Conservation (phyloP, 78 protist species). For the Protostelium mycophagum region DNA sequence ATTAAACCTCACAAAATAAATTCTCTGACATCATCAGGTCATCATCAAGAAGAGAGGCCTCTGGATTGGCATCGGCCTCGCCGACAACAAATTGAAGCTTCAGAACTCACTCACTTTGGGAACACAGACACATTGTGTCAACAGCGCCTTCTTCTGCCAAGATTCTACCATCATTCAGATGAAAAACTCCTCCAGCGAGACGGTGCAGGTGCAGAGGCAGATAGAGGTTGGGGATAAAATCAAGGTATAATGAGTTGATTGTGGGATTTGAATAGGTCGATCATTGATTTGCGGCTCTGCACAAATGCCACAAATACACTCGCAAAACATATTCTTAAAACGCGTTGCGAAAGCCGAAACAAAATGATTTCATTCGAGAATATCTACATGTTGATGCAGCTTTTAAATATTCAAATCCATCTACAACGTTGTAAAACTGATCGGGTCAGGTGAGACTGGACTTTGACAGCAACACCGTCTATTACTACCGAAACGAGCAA, state of each 20-base stretch:
- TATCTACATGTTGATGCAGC: too few species aligned
- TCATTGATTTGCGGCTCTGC: too few species aligned
- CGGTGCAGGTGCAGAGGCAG: not conserved
- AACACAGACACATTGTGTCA: not conserved
- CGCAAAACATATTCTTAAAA: too few species aligned
- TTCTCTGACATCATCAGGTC: not conserved
- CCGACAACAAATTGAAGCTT: not conserved
- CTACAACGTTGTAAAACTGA: not conserved
- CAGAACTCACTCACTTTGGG: not conserved
- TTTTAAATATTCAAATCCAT: not conserved
- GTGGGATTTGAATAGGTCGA: not conserved
- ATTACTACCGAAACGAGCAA: not conserved
- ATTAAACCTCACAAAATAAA: too few species aligned
- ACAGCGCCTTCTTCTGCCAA: slow-evolving; percentile 2
- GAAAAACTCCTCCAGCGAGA: not conserved
- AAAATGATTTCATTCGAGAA: too few species aligned
- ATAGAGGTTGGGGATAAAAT: not conserved
- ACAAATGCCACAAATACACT: too few species aligned
- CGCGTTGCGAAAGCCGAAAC: too few species aligned
- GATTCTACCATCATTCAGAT: not conserved
- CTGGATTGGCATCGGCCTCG: not conserved
- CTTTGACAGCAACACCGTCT: not conserved
- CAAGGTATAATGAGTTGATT: not conserved
- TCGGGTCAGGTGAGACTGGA: not conserved
- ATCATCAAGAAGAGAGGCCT: not conserved